Evolutionary conservation across 352 stramenopile species (phyloP), one percentile per base, ranked within the genome.

Genomic region (Phytopythium oedochilum): DNA sequence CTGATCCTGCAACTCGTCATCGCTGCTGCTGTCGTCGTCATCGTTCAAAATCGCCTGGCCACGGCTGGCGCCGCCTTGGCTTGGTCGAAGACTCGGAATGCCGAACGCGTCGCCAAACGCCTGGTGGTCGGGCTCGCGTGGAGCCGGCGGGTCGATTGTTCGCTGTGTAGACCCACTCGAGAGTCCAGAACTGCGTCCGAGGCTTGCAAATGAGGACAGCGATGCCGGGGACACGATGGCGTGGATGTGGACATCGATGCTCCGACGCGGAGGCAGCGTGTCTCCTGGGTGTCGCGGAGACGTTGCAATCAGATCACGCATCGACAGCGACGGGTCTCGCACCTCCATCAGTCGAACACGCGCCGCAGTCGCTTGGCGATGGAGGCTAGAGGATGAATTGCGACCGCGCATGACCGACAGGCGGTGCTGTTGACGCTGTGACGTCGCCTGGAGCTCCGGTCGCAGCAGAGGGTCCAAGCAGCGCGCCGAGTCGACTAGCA

Each of bases 231-330:
- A 75, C 8, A 95, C 76, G 44, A 95, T 92, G 2, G 85, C 85
- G 53, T 95, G 85, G 29, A 95, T 95, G 60, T 95, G 85, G 3
- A 95, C 83, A 57, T 95, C 85, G 40, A 95, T 92, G 45, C 71
- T 92, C 18, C 80, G 80, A 45, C 79, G 75, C 2, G 60, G 59
- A 31, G 72, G 61, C 23, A 46, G 63, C 0, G 64, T 31, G 7
- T 87, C 78, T 7, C 31, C 61, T 9, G 53, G 46, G 17, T 55
- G 42, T 10, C 45, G 66, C 11, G 64, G 63, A n/a, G 70, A 70
- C 0, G 67, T 76, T 1, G 68, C 60, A 42, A 92, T 87, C 36
- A 92, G 54, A 56, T 90, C 80, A 2, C 83, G 83, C 46, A 92
- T 68, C 14, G 66, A 68, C 1, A 88, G 26, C 10, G 70, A 73